Evolutionary conservation across 2,329 filamentous ascomycete species (phyloP).

Genomic region (Septoria linicola): DNA sequence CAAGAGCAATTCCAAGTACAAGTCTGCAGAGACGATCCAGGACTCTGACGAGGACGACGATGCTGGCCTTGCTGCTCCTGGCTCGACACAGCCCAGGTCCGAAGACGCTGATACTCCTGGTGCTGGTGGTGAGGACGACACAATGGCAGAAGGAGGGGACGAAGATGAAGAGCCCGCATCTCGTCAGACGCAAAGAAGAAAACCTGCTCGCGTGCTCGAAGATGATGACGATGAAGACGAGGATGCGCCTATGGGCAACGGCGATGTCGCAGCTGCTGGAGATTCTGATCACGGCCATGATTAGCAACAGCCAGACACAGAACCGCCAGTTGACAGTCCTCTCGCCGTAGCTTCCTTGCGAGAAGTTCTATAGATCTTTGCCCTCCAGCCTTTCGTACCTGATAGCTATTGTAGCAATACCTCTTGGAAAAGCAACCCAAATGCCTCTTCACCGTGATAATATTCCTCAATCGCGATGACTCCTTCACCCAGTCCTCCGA

Average conservation of each 20-base stretch:
- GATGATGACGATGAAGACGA: slow-evolving; percentile 40
- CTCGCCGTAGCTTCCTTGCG: no score
- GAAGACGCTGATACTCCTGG: slow-evolving; percentile 31
- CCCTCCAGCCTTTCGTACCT: no score
- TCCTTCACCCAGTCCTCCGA: no score
- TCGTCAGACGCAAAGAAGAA: slow-evolving; percentile 30
- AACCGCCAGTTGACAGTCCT: not conserved
- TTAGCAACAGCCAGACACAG: slow-evolving; percentile 9
- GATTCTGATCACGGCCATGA: slow-evolving; percentile 24
- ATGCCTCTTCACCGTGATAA: no score
- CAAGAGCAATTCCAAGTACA: slow-evolving; percentile 63
- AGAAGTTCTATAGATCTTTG: no score
- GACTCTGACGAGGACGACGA: slow-evolving; percentile 66
- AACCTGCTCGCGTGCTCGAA: slow-evolving; percentile 35
- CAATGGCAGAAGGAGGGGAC: slow-evolving; percentile 28
- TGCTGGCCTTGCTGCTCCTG: slow-evolving; percentile 25
- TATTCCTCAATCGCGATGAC: no score
- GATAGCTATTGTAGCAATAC: no score
- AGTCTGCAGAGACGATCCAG: slow-evolving; percentile 79
- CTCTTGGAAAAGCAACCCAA: no score
- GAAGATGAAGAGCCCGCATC: slow-evolving; percentile 32
- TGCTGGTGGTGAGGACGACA: slow-evolving; percentile 27
- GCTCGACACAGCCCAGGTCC: slow-evolving; percentile 26
- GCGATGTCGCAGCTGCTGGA: slow-evolving; percentile 19
- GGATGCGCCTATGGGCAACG: slow-evolving; percentile 22